Conservation (phyloP, 192 early-diverging fungal species). For the Podila epigama region DNA sequence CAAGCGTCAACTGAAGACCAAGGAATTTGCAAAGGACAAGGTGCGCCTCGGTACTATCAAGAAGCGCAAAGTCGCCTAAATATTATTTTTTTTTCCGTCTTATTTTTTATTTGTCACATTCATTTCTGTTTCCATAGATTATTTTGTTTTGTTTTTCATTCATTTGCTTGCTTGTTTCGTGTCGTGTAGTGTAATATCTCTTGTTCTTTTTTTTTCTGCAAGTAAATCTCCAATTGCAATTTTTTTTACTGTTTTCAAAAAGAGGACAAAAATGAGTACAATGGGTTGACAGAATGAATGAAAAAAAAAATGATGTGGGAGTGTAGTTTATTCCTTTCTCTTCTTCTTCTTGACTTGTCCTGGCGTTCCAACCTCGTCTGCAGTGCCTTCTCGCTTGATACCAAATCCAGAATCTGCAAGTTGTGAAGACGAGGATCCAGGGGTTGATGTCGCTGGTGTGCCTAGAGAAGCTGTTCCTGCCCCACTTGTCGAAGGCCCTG, state of each 20-base stretch:
- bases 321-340: constrained; percentile 37
- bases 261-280: constrained; percentile 64
- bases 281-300: neutral
- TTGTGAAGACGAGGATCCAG: neutral
- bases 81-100: neutral
- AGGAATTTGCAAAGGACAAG: constrained; percentile 66
- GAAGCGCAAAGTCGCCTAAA: constrained; percentile 44
- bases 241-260: too few species aligned
- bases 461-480: neutral
- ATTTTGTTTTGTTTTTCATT: too few species aligned
- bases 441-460: neutral
- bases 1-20: constrained; percentile 73
- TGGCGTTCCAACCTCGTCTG: constrained; percentile 16
- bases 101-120: neutral
- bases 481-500: constrained; percentile 48
- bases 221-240: constrained; percentile 42
- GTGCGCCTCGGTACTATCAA: constrained; percentile 55
- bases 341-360: constrained; percentile 43
- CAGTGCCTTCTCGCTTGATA: constrained; percentile 38
- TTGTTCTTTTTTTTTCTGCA: constrained; percentile 47
- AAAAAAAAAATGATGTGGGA: neutral
- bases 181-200: too few species aligned
- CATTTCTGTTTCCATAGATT: too few species aligned
- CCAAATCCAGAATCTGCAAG: constrained; percentile 10
- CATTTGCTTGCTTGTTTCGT: too few species aligned